Evolutionary conservation across 208 protist genomes (phyloP).

Genomic region (Trypanosoma lewisi): DNA sequence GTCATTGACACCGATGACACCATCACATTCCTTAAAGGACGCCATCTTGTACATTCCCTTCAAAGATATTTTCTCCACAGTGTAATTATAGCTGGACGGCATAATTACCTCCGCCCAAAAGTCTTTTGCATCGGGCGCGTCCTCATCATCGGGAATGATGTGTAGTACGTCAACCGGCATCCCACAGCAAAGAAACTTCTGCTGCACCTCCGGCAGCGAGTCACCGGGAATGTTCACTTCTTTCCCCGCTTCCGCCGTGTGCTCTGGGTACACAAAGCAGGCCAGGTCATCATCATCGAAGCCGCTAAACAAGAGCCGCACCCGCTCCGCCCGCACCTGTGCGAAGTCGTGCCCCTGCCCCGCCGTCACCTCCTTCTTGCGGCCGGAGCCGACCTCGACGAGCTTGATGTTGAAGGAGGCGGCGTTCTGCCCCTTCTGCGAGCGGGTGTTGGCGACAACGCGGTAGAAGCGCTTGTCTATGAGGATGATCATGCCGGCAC

Average conservation of each 20-base stretch:
- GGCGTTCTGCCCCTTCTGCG: conserved; percentile 90
- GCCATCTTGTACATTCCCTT: conserved; percentile 90
- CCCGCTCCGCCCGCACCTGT: conserved; percentile 73
- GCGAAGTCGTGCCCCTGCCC: conserved; percentile 84
- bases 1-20: conserved; percentile 81
- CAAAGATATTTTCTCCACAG: conserved; percentile 80
- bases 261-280: conserved; percentile 88
- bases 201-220: conserved; percentile 73
- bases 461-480: conserved; percentile 80
- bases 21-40: conserved; percentile 83
- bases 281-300: conserved; percentile 90
- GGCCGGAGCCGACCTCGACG: conserved; percentile 66
- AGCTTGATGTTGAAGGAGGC: conserved; percentile 89
- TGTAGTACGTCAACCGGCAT: conserved; percentile 89
- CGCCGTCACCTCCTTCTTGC: conserved; percentile 84
- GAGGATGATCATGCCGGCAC: conserved; percentile 81
- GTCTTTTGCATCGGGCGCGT: conserved; percentile 45
- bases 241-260: conserved; percentile 70
- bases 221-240: conserved; percentile 79
- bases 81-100: conserved; percentile 85
- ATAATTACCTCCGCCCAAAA: conserved; percentile 82
- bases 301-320: conserved; percentile 85
- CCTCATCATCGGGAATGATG: conserved; percentile 72
- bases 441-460: conserved; percentile 77
- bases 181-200: conserved; percentile 77